phyloP scores from a whole-genome alignment of 352 stramenopile genomes.

The Thalassiosira livingstoniorum region DNA sequence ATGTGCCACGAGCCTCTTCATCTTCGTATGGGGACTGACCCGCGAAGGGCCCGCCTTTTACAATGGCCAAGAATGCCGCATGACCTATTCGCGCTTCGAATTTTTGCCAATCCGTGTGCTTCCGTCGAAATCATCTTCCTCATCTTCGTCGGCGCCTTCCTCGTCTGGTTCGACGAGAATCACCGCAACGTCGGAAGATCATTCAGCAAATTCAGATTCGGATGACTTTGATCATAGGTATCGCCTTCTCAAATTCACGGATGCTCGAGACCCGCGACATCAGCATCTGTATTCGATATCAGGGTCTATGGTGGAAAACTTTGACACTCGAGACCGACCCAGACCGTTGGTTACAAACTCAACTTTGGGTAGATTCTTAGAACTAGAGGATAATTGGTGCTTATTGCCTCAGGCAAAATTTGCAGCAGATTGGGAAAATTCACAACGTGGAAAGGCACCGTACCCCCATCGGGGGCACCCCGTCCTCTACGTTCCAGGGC shows the following conservation, averaged over 20 bases:
- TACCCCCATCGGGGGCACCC: slow-evolving; percentile 51
- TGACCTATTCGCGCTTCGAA: slow-evolving; percentile 77
- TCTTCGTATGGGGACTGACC: slow-evolving; percentile 54
- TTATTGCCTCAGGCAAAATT: slow-evolving; percentile 30
- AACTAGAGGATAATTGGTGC: slow-evolving; percentile 61
- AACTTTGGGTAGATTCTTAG: slow-evolving; percentile 33
- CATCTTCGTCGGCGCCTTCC: too few relatives aligned
- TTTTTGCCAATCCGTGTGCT: slow-evolving; percentile 64
- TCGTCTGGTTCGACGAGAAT: too few relatives aligned
- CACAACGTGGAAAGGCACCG: too few relatives aligned
- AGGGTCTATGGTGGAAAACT: slow-evolving; percentile 42
- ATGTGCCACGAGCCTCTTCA: slow-evolving; percentile 20
- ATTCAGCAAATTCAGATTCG: neutral
- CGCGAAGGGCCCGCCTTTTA: slow-evolving; percentile 57
- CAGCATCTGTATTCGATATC: slow-evolving; percentile 44
- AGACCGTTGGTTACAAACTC: slow-evolving; percentile 23
- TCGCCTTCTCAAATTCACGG: slow-evolving; percentile 76
- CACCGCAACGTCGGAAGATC: neutral
- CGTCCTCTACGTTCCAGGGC: slow-evolving; percentile 79
- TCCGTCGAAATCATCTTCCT: too few relatives aligned
- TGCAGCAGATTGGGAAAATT: slow-evolving; percentile 18
- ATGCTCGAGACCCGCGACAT: slow-evolving; percentile 70
- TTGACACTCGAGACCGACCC: slow-evolving; percentile 25
- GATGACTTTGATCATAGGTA: slow-evolving; percentile 45
- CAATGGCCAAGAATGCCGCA: slow-evolving; percentile 72